Percentiles rank a stretch among this genome's conserved stretches.
phyloP scores from a whole-genome alignment of 1,139 yeast species.

The Candida albicans region DNA sequence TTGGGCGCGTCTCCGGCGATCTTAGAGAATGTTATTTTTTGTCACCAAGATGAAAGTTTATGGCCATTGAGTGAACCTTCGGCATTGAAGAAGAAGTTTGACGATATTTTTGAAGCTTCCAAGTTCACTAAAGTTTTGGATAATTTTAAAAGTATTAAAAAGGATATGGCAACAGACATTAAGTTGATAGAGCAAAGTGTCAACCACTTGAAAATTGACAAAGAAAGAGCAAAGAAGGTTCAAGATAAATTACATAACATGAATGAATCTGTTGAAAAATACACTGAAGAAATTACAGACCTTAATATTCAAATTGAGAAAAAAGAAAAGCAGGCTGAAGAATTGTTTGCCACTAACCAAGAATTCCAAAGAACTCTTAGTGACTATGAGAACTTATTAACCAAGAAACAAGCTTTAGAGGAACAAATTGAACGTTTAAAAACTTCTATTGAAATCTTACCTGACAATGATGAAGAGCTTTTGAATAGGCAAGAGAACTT shows the following conservation, averaged over 20 bases:
- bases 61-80: constrained; percentile 98
- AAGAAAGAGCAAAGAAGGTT: constrained; percentile 66
- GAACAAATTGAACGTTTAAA: constrained; percentile 53
- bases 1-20: constrained; percentile 89
- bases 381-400: constrained; percentile 57
- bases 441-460: constrained; percentile 45
- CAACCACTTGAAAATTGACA: constrained; percentile 70
- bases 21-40: constrained; percentile 88
- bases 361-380: constrained; percentile 74
- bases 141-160: constrained; percentile 68
- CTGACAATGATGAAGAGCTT: constrained; percentile 53
- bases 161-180: constrained; percentile 74
- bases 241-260: constrained; percentile 48
- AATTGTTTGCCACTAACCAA: constrained; percentile 73
- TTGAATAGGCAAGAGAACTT: constrained; percentile 54
- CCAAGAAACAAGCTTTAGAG: constrained; percentile 41
- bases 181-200: constrained; percentile 77
- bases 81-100: constrained; percentile 84
- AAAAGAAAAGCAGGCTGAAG: constrained; percentile 60
- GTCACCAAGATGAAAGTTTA: constrained; percentile 95
- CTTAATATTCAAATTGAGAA: constrained; percentile 51
- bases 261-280: constrained; percentile 42
- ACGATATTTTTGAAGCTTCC: constrained; percentile 94
- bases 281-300: constrained; percentile 49
- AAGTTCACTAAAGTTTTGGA: constrained; percentile 91